Conservation (phyloP, 2,329 filamentous ascomycete genomes). For the Verticillium isaacii region DNA sequence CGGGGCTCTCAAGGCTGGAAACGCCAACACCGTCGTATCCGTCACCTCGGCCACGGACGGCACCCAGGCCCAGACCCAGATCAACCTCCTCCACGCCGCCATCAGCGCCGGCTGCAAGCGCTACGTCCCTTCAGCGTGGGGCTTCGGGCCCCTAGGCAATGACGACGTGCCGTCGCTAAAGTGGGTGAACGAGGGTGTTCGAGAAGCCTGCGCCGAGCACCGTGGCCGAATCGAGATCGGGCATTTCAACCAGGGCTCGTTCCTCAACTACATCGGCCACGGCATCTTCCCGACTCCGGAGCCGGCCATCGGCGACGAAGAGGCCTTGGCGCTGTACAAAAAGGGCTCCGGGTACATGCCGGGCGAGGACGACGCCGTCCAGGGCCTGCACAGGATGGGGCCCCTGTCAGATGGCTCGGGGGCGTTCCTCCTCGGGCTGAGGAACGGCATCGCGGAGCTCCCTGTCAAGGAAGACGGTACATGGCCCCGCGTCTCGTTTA, state of each 20-base stretch:
- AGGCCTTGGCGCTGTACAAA: not conserved
- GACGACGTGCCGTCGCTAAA: not conserved
- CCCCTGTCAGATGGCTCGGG: not conserved
- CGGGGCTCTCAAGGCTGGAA: not conserved
- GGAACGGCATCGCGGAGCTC: slow-evolving; percentile 2
- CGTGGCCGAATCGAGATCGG: not conserved
- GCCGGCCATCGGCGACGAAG: not conserved
- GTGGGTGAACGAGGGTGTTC: not conserved
- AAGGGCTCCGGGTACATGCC: not conserved
- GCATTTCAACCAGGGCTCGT: slow-evolving; percentile 1
- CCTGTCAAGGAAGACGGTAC: slow-evolving; percentile 1
- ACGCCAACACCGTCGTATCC: not conserved
- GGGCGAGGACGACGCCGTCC: not conserved
- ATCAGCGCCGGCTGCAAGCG: not conserved
- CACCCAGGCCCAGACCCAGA: not conserved
- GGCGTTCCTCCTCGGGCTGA: not conserved
- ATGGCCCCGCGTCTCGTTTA: not conserved
- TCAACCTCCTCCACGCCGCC: slow-evolving; percentile 1
- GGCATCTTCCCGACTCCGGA: not conserved
- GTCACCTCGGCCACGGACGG: slow-evolving; percentile 1
- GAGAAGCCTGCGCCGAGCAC: not conserved
- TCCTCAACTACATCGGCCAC: slow-evolving; percentile 1
- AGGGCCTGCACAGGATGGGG: not conserved
- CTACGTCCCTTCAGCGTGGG: not conserved
- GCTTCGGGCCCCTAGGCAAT: not conserved